phyloP scores from a whole-genome alignment of 345 rosid genomes.

The Populus nigra region DNA sequence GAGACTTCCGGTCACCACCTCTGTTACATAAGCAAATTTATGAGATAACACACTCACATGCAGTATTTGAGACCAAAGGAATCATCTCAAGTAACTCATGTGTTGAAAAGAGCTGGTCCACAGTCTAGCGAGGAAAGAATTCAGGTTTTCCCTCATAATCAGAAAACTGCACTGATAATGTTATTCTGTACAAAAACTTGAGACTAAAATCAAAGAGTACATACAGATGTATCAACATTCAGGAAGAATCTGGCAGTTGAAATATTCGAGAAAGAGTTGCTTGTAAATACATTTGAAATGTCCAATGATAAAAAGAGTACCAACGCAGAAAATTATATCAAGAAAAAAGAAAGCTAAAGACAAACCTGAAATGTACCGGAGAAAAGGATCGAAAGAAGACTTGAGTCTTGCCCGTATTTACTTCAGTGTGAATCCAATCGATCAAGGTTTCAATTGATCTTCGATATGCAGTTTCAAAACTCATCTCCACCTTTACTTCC shows the following conservation, averaged over 20 bases:
- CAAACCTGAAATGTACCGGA: slow-evolving; percentile 38
- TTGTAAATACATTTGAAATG: neutral
- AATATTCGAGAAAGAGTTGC: neutral
- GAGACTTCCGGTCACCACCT: slow-evolving; percentile 89
- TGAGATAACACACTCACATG: neutral
- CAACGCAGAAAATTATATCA: neutral
- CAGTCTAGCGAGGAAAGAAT: neutral
- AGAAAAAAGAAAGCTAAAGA: neutral
- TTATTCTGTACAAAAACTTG: neutral
- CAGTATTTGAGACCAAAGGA: neutral
- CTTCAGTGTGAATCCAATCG: slow-evolving; percentile 21
- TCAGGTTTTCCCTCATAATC: neutral
- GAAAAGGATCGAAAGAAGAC: slow-evolving; percentile 34
- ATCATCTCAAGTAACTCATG: neutral
- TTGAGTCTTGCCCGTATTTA: slow-evolving; percentile 25
- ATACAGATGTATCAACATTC: neutral
- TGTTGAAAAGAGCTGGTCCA: neutral
- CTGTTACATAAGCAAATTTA: slow-evolving; percentile 33
- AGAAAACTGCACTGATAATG: neutral
- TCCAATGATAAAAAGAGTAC: neutral
- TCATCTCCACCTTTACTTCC: slow-evolving; percentile 31
- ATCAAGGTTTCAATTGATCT: slow-evolving; percentile 26
- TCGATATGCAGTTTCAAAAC: slow-evolving; percentile 29
- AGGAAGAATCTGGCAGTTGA: neutral
- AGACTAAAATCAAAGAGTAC: neutral